Conservation (phyloP, 148 eudicot genomes). For the Diospyros kaki region DNA sequence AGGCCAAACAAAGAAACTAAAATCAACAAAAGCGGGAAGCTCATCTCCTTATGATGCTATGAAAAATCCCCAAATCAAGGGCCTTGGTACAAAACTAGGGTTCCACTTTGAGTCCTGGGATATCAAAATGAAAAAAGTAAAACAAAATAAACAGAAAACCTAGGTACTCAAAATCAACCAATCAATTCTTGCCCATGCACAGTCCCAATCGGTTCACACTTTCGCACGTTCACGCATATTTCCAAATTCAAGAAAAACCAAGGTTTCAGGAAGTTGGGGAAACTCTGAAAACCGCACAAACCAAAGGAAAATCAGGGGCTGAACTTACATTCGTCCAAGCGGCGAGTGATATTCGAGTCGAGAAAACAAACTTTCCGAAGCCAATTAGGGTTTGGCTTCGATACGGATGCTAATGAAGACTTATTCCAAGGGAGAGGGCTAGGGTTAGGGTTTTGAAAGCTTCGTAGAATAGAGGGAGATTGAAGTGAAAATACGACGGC, state of each 20-base stretch:
- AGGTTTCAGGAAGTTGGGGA: conserved; percentile 13
- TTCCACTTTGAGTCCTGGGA: not conserved
- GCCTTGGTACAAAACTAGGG: not conserved
- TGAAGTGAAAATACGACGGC: not conserved
- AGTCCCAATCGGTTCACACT: not conserved
- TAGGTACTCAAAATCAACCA: not conserved
- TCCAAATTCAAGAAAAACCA: not conserved
- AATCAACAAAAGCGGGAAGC: not conserved
- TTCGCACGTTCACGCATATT: not conserved
- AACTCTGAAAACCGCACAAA: not conserved
- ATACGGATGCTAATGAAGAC: not conserved
- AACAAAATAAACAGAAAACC: not conserved
- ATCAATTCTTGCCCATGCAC: not conserved
- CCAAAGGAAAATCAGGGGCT: not conserved
- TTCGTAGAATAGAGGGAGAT: not conserved
- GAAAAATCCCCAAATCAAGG: not conserved
- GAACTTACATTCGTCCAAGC: conserved; percentile 10
- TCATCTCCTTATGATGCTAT: not conserved
- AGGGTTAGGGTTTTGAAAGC: conserved; percentile 47
- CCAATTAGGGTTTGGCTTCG: conserved; percentile 10
- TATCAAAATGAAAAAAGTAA: not conserved
- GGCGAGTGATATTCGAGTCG: not conserved
- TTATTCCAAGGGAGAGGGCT: conserved; percentile 13
- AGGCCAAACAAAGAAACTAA: not conserved
- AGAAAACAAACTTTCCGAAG: not conserved